Conservation (phyloP, 2,329 filamentous ascomycete species). For the Arthroderma sp. region DNA sequence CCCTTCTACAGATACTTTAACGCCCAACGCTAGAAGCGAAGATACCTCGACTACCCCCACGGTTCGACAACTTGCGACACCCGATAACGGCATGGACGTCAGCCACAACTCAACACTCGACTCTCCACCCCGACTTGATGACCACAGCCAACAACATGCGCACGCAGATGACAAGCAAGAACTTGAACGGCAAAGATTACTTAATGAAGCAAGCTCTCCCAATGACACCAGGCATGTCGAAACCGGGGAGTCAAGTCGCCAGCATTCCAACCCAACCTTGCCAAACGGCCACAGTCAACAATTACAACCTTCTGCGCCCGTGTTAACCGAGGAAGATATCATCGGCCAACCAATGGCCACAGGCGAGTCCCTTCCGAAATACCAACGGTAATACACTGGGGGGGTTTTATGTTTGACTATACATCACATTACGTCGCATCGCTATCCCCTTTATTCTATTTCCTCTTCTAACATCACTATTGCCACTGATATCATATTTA, state of each 20-base stretch:
- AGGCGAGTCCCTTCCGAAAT: conserved; percentile 31
- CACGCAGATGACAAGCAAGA: conserved; percentile 65
- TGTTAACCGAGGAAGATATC: conserved; percentile 43
- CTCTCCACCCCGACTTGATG: conserved; percentile 29
- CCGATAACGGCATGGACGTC: conserved; percentile 26
- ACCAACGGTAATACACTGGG: conserved; percentile 20
- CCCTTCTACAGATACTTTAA: conserved; percentile 19
- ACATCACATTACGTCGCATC: background rate
- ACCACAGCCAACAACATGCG: background rate
- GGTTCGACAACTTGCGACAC: conserved; percentile 1
- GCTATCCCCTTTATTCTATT: background rate
- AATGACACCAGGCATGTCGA: conserved; percentile 14
- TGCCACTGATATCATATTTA: background rate
- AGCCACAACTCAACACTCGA: background rate
- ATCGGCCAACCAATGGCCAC: conserved; percentile 24
- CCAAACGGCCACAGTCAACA: conserved; percentile 3
- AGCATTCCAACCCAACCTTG: conserved; percentile 13
- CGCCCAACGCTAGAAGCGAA: conserved; percentile 9
- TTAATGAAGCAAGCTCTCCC: conserved; percentile 52
- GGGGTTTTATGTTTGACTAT: background rate
- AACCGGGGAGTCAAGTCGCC: conserved; percentile 6
- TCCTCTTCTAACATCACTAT: background rate
- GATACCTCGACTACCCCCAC: background rate
- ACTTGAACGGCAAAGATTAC: conserved; percentile 52
- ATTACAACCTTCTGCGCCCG: conserved; percentile 28